Evolutionary conservation across 257 asterid genomes (phyloP), one percentile per base, ranked within the genome.

Genomic region (Fraxinus pennsylvanica): DNA sequence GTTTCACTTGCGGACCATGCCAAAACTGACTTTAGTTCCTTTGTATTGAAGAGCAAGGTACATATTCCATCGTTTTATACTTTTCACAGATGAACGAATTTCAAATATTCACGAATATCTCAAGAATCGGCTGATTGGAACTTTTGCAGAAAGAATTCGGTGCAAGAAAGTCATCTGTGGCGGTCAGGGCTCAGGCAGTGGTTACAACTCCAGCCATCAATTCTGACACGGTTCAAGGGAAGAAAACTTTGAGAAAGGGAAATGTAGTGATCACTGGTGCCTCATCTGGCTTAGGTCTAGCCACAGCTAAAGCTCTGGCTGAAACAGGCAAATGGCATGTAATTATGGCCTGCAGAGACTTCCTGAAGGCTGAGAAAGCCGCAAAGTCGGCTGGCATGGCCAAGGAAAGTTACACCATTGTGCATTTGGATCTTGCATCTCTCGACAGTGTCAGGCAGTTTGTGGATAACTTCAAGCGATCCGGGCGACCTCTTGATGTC

Each of bases 331-430:
- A 92, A 85, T 92, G 98, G 98, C 90, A 94, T 66, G 80, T 94
- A 10, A 82, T 92, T 45, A 92, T 94, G 99, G 99, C 97, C 25
- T 94, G 98, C 88, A 85, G 99, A 57, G 92, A 95, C 86, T 95
- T 95, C 73, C 89, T 93, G 52, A 94, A 91, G 86, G 82, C 97
- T 0, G 96, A 91, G 67, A 92, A 83, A 68, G 98, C 97, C 0
- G 98, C 98, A 4, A 91, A 94, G 68, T 86, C 94, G 0, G 94
- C 74, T 0, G 97, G 99, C 0, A 91, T 94, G 86, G 82, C 85
- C 1, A 91, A 90, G 86, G 98, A 88, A 77, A 89, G 85, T 59
- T 95, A 88, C 86, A 88, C 93, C 61, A 87, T 93, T 39, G 88
- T 95, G 96, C 98, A 92, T 80, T 85, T 95, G 29, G 98, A 92